Evolutionary conservation across 2,329 filamentous ascomycete species (phyloP), one percentile per base, ranked within the genome.

Genomic region (Fusarium paranaense): DNA sequence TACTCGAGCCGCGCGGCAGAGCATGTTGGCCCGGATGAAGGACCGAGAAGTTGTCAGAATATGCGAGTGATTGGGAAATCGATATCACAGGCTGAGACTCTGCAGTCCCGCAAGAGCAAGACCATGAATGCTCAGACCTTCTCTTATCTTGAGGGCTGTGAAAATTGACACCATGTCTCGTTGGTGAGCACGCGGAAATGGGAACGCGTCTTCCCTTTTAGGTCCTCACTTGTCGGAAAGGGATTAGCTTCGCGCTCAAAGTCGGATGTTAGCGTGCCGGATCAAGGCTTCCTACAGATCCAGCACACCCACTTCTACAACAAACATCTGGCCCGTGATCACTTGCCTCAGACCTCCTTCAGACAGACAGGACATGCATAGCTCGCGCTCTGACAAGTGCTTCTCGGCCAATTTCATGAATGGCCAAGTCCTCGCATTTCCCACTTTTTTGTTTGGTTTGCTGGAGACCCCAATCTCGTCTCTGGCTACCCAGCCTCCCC

Each of bases 321-420:
- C 64, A 63, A 60, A 42, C 57, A 47, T 63, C 45, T 70, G 63
- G 70, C 62, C 66, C 63, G 62, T 64, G 69, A 64, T 66, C 63
- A 65, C 54, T 62, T 59, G 20, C 56, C 61, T 69, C 37, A 42
- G 57, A 63, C 58, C 57, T 54, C 50, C 56, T 18, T 57, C 38
- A 59, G 60, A 59, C 64, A 52, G 42, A 25, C 22, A 45, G 42
- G 42, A 25, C 42, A 45, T 54, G 14, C n/a, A 66, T 54, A 10
- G 22, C 60, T 54, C n/a, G 33, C 25, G 8, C 32, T 42, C 35
- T 66, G 37, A 69, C 62, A 66, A 20, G 20, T 33, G 57, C 47
- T 58, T 32, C 25, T 64, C 61, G 47, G 47, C 50, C 61, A 40
- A 57, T 64, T 57, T 40, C 37, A 40, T 63, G 50, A 60, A 50